Percentiles rank a stretch among this genome's conserved stretches.
These are phyloP conservation scores for Nematocida sp. DNA, from an alignment of 371 early-diverging fungal species.

Conservation along the genomic window DNA sequence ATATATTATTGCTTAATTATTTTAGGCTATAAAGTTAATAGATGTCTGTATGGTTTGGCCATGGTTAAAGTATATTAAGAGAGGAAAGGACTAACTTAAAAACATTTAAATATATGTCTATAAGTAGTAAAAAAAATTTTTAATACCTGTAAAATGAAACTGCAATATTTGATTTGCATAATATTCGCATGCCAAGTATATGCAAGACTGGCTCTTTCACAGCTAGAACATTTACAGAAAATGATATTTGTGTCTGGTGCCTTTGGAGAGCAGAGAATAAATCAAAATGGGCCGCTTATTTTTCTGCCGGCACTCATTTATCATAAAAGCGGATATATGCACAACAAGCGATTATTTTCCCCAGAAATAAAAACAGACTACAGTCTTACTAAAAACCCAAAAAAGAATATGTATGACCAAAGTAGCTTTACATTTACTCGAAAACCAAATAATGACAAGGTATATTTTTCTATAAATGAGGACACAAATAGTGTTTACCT, in stretches of 20 bases:
- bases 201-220: neutral
- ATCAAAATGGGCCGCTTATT: neutral
- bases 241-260: neutral
- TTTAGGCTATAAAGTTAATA: too few species aligned
- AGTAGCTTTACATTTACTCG: neutral
- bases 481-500: neutral
- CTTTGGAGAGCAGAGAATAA: neutral
- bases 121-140: too few species aligned
- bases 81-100: too few species aligned
- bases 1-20: too few species aligned
- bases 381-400: neutral
- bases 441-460: neutral
- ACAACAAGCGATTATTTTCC: slow-evolving; percentile 3
- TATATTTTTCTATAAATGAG: neutral
- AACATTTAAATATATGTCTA: too few species aligned
- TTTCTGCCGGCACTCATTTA: neutral
- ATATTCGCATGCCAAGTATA: neutral
- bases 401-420: neutral
- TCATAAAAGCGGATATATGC: slow-evolving; percentile 3
- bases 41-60: too few species aligned
- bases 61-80: too few species aligned
- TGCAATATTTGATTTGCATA: neutral
- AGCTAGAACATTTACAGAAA: neutral
- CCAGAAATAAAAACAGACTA: neutral
- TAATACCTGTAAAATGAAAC: neutral